Percentiles rank a stretch among this genome's conserved stretches.
Evolutionary conservation across 2,329 filamentous ascomycete genomes (phyloP).

Genomic region (Botryotinia globosa): DNA sequence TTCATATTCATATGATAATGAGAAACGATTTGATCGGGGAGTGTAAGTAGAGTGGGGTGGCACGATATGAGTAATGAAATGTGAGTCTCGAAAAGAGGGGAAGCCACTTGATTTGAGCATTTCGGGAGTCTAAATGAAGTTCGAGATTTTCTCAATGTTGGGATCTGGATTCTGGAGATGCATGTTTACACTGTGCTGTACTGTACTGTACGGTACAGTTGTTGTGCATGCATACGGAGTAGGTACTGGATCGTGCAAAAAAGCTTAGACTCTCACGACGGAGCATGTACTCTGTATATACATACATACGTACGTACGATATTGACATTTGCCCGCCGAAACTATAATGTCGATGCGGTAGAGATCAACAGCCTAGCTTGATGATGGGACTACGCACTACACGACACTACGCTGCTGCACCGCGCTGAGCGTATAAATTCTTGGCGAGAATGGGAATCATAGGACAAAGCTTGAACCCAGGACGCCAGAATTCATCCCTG

Average conservation of each 20-base stretch:
- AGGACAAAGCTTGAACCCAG: constrained; percentile 17
- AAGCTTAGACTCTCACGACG: neutral
- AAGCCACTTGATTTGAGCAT: neutral
- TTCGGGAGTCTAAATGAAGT: neutral
- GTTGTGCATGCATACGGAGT: neutral
- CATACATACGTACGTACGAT: neutral
- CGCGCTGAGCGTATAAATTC: constrained; percentile 23
- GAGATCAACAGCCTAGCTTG: neutral
- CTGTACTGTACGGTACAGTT: neutral
- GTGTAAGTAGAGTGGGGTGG: neutral
- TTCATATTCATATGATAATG: neutral
- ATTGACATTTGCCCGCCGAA: neutral
- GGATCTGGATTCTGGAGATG: neutral
- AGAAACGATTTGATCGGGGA: neutral
- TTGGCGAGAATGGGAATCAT: constrained; percentile 9
- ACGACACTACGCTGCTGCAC: constrained; percentile 11
- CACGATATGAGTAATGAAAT: neutral
- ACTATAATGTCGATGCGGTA: neutral
- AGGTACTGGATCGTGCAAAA: neutral
- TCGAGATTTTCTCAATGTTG: neutral
- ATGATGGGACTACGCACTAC: constrained; percentile 8
- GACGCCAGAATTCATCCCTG: constrained; percentile 3
- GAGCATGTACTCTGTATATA: no score
- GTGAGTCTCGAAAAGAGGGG: neutral
- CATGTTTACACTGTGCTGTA: neutral